Evolutionary conservation across 129 eudicot species (phyloP), one percentile per base, ranked within the genome.

Genomic region (Flaveria linearis): DNA sequence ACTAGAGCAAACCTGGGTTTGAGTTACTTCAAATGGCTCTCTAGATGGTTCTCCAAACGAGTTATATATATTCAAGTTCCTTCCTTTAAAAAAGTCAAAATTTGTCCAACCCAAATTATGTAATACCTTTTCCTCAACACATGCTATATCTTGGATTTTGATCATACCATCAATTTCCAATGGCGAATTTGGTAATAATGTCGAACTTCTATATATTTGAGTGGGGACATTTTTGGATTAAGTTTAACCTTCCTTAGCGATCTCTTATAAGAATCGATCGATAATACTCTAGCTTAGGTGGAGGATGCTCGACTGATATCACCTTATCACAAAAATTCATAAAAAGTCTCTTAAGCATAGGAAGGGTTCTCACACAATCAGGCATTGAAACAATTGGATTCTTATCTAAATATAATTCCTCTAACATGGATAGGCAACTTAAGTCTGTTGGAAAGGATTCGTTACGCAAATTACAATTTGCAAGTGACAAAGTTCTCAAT

Each of bases 221-320:
- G 18, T 22, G 28, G 46, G 36, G 69, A 74, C 78, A 58, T 74
- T 74, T 74, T 28, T 58, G 18, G 78, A 60, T 74, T 69, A 60
- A 74, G 60, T 58, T 23, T 14, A 22, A 74, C 2, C 43, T 58
- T 74, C 16, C 17, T 15, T 33, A 71, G 2, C 5, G 7, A 14
- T 25, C 6, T 2, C 11, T 28, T 6, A 45, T 9, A 45, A 18
- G 1, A 0, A 9, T 0, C 22, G 4, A 42, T 1, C 9, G n/a
- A 8, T 16, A n/a, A 5, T 45, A 3, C 1, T 42, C 9, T 55
- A 74, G 68, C 3, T 43, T 74, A 20, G 5, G 45, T 20, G 78
- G 78, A 74, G 69, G 78, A 74, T 73, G 42, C 46, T 58, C 23
- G 0, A 74, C 1, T 43, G 58, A 41, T 9, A 5, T 14, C 16